phyloP scores from a whole-genome alignment of 495 filamentous ascomycete genomes.

The Terfezia claveryi region DNA sequence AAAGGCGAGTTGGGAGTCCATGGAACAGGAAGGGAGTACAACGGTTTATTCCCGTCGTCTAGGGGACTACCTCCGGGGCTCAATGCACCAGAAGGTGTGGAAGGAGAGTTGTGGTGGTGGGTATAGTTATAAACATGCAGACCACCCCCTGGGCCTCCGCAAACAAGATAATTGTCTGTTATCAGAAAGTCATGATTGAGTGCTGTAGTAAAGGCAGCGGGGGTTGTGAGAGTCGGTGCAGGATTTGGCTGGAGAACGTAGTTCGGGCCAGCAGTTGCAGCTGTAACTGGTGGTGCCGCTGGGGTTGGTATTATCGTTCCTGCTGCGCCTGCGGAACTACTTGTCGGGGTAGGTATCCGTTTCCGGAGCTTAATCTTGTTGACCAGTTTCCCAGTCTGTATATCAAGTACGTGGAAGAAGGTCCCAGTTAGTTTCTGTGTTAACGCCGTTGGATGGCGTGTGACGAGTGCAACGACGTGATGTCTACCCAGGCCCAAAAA shows the following conservation, averaged over 20 bases:
- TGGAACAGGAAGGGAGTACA: constrained; percentile 14
- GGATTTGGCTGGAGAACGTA: constrained; percentile 2
- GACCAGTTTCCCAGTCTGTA: constrained; percentile 10
- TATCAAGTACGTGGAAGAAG: constrained; percentile 14
- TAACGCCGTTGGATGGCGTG: constrained; percentile 10
- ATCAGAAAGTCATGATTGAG: constrained; percentile 17
- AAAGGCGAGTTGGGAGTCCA: constrained; percentile 4
- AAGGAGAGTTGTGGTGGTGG: neutral
- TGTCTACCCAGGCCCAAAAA: constrained; percentile 5
- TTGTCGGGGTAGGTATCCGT: neutral
- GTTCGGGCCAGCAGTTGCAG: neutral
- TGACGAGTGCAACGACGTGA: constrained; percentile 15
- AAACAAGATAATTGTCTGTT: constrained; percentile 17
- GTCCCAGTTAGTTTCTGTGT: constrained; percentile 17
- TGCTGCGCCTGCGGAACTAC: neutral
- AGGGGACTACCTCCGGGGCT: neutral
- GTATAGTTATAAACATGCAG: constrained; percentile 18
- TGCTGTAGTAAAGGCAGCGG: constrained; percentile 15
- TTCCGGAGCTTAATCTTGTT: constrained; percentile 10
- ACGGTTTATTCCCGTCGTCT: constrained; percentile 2
- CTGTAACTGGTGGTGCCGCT: neutral
- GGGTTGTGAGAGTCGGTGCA: constrained; percentile 1
- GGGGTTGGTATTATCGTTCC: neutral
- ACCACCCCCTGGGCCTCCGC: constrained; percentile 18
- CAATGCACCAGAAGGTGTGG: neutral